Percentiles rank a stretch among this genome's conserved stretches.
These are phyloP conservation scores for Apiospora pterosperma DNA, from an alignment of 2,329 filamentous ascomycete genomes.

Conservation along the genomic window DNA sequence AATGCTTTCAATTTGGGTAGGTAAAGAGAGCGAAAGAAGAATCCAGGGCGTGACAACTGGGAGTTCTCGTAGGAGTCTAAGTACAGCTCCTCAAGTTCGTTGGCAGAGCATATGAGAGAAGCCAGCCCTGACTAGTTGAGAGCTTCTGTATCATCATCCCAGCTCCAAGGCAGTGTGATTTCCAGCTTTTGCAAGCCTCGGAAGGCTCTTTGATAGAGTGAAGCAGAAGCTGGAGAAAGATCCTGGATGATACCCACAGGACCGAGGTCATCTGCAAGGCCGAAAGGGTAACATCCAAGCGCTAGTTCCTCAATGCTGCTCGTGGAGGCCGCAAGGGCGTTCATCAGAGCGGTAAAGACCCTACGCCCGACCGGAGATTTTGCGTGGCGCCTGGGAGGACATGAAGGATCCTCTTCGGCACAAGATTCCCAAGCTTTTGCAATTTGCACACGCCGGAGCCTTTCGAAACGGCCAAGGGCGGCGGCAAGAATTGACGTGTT, in stretches of 20 bases:
- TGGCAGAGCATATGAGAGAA: background rate
- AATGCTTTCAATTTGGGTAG: background rate
- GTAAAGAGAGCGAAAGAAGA: background rate
- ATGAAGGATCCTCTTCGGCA: background rate
- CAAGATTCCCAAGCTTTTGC: background rate
- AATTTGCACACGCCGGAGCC: background rate
- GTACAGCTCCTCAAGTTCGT: background rate
- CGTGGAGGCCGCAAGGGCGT: background rate
- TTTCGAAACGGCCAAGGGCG: background rate
- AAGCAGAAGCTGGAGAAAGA: background rate
- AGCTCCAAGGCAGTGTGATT: background rate
- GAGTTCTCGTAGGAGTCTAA: background rate
- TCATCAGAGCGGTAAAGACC: background rate
- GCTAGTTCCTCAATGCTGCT: background rate
- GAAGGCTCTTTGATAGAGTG: background rate
- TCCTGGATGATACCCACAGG: background rate
- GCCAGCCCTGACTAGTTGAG: background rate
- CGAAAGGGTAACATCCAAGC: background rate
- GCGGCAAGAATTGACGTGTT: background rate
- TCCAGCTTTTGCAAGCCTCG: background rate
- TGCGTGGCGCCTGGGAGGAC: background rate
- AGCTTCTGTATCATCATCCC: background rate
- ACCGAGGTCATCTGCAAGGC: background rate
- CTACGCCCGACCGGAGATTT: background rate
- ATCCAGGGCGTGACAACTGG: background rate